Base-by-base conservation (phyloP, 1,284 basidiomycete genomes). In the Xerocomus amazonicus region DNA sequence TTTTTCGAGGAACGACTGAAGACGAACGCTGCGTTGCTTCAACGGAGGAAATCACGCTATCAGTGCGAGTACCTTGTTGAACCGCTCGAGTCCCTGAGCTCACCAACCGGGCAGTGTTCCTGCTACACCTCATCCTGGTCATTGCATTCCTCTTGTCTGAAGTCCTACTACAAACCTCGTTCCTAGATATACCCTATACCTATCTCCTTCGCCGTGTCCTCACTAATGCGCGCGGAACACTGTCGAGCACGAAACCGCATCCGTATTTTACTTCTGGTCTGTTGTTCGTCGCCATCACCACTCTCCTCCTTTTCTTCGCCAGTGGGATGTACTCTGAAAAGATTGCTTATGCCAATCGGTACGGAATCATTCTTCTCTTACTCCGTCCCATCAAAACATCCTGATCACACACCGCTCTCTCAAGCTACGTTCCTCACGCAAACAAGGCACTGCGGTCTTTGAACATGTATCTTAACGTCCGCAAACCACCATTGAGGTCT, bases 401-500 rank as follows among this genome's bases (percentile, higher is more conserved):
- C 55, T 62, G 50, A 59, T 53, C 48, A 43, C 48, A 19, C 19
- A 31, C 34, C 41, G 36, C 45, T 53, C 39, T 40, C 39, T 45
- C 36, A 64, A 96, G 93, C 73, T 99, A 98, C 65, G 91, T 98
- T 16, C 95, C 93, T 1, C 96, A 98, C 61, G 92, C 95, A 9
- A 99, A 99, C 69, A 83, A 88, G 38, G 85, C 94, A 0, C 74
- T 99, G 28, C 81, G 96, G 26, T 89, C 85, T 26, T 89, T 97
- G 69, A 98, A 99, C 70, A 96, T 99, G 85, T 92, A 94, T 64
- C 79, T 99, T 59, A 98, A 98, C 72, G 90, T 96, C 60, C 86
- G 91, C 45, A 84, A 85, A 57, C 84, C 84, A 2, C 81, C 90
- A 0, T 68, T 87, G 3, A 76, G 72, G 53, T 82, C 74, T 46